Percentiles rank a stretch among this genome's conserved stretches.
Conservation (phyloP, 495 filamentous ascomycete genomes). For the Halenospora varia region DNA sequence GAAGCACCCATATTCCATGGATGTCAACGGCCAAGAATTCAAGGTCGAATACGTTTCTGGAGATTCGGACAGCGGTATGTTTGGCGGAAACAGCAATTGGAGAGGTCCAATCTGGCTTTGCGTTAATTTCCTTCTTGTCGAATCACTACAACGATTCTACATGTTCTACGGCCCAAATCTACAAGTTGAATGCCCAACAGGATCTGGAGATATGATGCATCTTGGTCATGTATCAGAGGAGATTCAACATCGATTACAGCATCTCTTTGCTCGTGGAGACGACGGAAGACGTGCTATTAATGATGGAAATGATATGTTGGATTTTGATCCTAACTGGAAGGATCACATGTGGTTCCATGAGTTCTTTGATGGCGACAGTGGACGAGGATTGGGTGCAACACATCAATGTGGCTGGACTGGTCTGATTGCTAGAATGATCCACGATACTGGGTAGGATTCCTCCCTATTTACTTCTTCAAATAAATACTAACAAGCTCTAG, state of each 20-base stretch:
- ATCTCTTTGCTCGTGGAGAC: constrained; percentile 79
- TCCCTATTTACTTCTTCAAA: constrained; percentile 1
- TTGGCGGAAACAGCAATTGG: constrained; percentile 98
- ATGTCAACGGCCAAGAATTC: constrained; percentile 89
- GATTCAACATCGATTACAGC: constrained; percentile 90
- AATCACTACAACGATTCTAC: constrained; percentile 87
- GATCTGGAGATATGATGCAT: constrained; percentile 94
- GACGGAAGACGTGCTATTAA: constrained; percentile 86
- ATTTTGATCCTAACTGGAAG: constrained; percentile 89
- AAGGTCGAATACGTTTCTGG: constrained; percentile 87
- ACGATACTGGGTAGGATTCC: constrained; percentile 73
- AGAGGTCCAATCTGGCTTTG: constrained; percentile 90
- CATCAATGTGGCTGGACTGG: constrained; percentile 99
- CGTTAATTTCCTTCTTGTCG: constrained; percentile 92
- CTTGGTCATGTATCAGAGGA: constrained; percentile 95
- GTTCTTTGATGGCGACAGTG: constrained; percentile 92
- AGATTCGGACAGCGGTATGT: constrained; percentile 89
- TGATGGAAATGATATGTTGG: constrained; percentile 71
- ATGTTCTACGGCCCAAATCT: constrained; percentile 90
- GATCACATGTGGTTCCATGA: constrained; percentile 95
- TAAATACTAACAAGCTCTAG: constrained; percentile 16
- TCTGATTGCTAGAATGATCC: constrained; percentile 91
- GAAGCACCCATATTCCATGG: constrained; percentile 88
- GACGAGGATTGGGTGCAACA: constrained; percentile 83
- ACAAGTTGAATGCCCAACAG: constrained; percentile 89